Evolutionary conservation across 495 filamentous ascomycete species (phyloP), one percentile per base, ranked within the genome.

Genomic region (Penicillium coprophilum): DNA sequence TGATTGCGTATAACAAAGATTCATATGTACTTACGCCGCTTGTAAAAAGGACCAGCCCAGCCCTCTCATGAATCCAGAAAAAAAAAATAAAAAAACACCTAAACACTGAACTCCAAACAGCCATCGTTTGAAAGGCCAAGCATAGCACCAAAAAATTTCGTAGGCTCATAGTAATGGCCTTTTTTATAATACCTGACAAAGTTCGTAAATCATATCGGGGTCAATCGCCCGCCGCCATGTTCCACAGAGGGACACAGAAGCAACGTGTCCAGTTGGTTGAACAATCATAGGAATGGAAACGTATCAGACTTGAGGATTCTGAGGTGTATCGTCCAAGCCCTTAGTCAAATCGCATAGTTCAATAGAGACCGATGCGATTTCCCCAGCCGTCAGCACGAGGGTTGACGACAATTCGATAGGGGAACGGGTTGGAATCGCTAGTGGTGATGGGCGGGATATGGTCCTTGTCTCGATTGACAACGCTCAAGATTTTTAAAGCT

Each of bases 391-490:
- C 88, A 17, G 79, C 77, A 43, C 88, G 85, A 15, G 89, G 90
- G 59, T 93, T 91, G 32, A 97, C 80, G 21, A 90, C 79, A 66
- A 98, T 96, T 57, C 89, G 85, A 69, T 96, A 97, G 4, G 94
- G 93, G 68, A 98, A 98, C 0, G 95, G 92, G 66, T 97, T 97
- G 45, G 85, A 78, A 30, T 96, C 92, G 63, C 84, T 92, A 8
- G 90, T 93, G 23, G 91, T 97, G 55, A 98, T 97, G 46, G 94
- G 95, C 28, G 94, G 94, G 64, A 98, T 96, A 73, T 98, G 94
- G 65, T 96, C 91, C 70, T 95, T 96, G 63, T 96, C 88, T 12
- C 80, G 72, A 70, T 96, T 96, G 57, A 90, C 94, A 30, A 86
- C 85, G 45, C 82, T 85, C 20, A 97, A 80, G 59, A 96, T 91